Evolutionary conservation across 129 eudicot genomes (phyloP).

Genomic region (Flaveria ramosissima): DNA sequence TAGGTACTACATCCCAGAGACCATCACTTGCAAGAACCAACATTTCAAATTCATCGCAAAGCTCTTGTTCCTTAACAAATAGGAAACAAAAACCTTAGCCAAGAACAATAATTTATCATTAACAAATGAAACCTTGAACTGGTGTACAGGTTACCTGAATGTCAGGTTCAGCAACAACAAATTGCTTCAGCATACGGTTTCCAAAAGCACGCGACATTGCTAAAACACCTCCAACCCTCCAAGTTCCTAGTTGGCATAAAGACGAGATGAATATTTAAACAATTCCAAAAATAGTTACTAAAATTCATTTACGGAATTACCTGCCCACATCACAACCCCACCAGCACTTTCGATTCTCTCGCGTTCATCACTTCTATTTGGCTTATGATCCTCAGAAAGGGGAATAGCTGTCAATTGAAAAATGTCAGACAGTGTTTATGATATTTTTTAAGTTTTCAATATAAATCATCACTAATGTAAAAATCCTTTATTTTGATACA

Average conservation of each 20-base stretch:
- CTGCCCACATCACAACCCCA: slow-evolving; percentile 97
- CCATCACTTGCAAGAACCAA: slow-evolving; percentile 94
- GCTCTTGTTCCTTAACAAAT: slow-evolving; percentile 62
- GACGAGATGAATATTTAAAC: neutral
- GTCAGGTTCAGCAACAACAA: slow-evolving; percentile 88
- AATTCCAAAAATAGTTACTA: neutral
- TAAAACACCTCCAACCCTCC: slow-evolving; percentile 93
- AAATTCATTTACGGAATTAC: slow-evolving; percentile 33
- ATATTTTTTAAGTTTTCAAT: neutral
- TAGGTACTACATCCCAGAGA: slow-evolving; percentile 84
- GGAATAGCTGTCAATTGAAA: slow-evolving; percentile 62
- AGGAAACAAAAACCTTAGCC: slow-evolving; percentile 4
- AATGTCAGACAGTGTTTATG: neutral
- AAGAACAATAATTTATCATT: no score
- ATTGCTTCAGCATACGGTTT: slow-evolving; percentile 85
- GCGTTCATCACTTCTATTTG: slow-evolving; percentile 82
- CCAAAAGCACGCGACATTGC: slow-evolving; percentile 97
- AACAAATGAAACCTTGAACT: neutral
- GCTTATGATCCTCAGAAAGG: slow-evolving; percentile 90
- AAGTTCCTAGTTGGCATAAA: slow-evolving; percentile 53
- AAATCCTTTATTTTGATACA: neutral
- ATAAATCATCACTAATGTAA: neutral
- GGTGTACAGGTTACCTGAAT: slow-evolving; percentile 54
- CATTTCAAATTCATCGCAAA: slow-evolving; percentile 62
- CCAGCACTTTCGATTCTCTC: slow-evolving; percentile 93